These are phyloP conservation scores for Henningerozyma blattae DNA, from an alignment of 805 yeast genomes.

Conservation along the genomic window DNA sequence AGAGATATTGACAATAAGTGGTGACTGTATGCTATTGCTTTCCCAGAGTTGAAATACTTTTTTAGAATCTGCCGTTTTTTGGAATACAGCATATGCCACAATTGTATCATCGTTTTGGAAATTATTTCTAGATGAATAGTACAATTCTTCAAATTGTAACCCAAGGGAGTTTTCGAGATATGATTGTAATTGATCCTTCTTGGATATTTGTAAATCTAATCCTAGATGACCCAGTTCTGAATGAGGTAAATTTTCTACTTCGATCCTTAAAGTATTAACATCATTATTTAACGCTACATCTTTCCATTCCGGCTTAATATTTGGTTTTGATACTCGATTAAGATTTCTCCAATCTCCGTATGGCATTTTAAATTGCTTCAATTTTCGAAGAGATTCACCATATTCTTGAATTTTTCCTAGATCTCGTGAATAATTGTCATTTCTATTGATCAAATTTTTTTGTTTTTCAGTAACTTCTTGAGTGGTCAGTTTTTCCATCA, in stretches of 20 bases:
- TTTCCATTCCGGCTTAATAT: not conserved
- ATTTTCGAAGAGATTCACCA: slow-evolving; percentile 17
- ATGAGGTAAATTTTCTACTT: slow-evolving; percentile 3
- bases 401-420: slow-evolving; percentile 10
- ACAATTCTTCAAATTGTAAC: slow-evolving; percentile 8
- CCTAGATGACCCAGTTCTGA: too few species aligned
- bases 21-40: not conserved
- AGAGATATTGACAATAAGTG: not conserved
- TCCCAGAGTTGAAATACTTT: slow-evolving; percentile 5
- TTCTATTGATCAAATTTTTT: too few species aligned
- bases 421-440: not conserved
- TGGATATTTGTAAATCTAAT: too few species aligned
- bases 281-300: not conserved
- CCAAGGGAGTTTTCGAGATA: too few species aligned
- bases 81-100: slow-evolving; percentile 10
- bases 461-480: too few species aligned
- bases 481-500: not conserved
- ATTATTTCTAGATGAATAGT: slow-evolving; percentile 13
- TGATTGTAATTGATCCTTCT: too few species aligned
- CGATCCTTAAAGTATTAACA: slow-evolving; percentile 10
- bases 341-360: slow-evolving; percentile 17
- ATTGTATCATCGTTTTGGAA: slow-evolving; percentile 4
- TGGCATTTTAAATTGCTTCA: slow-evolving; percentile 15
- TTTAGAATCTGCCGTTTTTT: slow-evolving; percentile 6
- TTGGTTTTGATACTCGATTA: not conserved